phyloP scores from a whole-genome alignment of 2,329 filamentous ascomycete species.

The Didymella arachidicola region DNA sequence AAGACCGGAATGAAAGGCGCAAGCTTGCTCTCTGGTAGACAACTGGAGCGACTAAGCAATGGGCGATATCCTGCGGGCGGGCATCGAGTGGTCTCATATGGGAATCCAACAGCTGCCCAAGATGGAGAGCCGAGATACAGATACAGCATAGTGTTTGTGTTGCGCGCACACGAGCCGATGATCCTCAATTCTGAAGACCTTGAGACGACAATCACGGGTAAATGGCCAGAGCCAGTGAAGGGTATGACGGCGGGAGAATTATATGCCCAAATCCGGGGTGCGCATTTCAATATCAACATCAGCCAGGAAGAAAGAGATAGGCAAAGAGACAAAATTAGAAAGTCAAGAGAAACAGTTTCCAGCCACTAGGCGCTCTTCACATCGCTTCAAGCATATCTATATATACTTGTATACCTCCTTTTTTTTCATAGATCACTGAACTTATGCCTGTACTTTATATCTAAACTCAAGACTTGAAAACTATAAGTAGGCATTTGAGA shows the following conservation, averaged over 20 bases:
- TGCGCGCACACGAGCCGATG: conserved; percentile 43
- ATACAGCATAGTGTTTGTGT: conserved; percentile 49
- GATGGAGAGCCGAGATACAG: conserved; percentile 33
- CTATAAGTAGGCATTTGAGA: too few relatives aligned
- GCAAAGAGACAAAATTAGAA: conserved; percentile 35
- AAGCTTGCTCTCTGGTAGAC: conserved; percentile 42
- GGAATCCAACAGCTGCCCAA: conserved; percentile 4
- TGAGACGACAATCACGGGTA: conserved; percentile 43
- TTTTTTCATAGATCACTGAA: too few relatives aligned
- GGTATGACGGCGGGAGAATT: conserved; percentile 42
- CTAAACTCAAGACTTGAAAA: too few relatives aligned
- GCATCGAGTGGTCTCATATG: conserved; percentile 49
- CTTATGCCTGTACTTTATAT: too few relatives aligned
- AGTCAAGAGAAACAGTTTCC: not conserved
- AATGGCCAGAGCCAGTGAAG: conserved; percentile 34
- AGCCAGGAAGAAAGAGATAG: conserved; percentile 41
- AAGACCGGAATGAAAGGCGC: conserved; percentile 26
- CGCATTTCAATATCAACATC: conserved; percentile 51
- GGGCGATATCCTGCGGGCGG: conserved; percentile 42
- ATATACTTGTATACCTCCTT: too few relatives aligned
- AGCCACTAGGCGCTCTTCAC: too few relatives aligned
- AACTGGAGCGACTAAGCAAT: conserved; percentile 43
- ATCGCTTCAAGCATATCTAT: too few relatives aligned
- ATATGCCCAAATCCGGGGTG: conserved; percentile 41
- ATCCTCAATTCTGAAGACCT: conserved; percentile 36